Evolutionary conservation across 257 asterid species (phyloP), one percentile per base, ranked within the genome.

Genomic region (Thymus mandschuricus): DNA sequence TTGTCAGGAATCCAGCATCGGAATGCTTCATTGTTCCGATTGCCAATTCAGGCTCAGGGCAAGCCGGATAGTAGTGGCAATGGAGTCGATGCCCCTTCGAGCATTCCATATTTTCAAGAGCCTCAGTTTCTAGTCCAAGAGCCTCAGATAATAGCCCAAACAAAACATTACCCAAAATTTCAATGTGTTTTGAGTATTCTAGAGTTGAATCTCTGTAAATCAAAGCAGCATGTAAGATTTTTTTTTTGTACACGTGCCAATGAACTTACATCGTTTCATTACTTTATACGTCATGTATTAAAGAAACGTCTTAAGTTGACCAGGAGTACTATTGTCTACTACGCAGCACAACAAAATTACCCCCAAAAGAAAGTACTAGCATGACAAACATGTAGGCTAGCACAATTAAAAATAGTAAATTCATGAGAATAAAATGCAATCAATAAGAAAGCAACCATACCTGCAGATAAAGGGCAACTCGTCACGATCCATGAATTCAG

Each of bases 381-480:
- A 34, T 0, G 38, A 34, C 3, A 34, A 34, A 34, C 2, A 34
- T 2, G 38, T 34, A 34, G 38, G 38, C 38, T 34, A 34, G 38
- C 38, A 34, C 38, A 34, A 35, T 35, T 35, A 35, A 5, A 35
- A 35, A 35, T 3, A 35, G 40, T 35, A 35, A 35, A 35, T 35
- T 35, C 40, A 35, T 35, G 40, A 35, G 40, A 35, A 0, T 10
- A 10, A 46, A 0, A 10, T 1, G 10, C 3, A 46, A 3, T 6
- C 55, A 50, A 4, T 5, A 30, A 51, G 6, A 51, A n/a, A 51
- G 9, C 9, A 30, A 9, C 21, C 1, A 13, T 59, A 79, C 92
- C 96, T 83, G 89, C 84, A 80, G 5, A 78, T 58, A 30, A 35
- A 13, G 1, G 96, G 93, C 74, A 89, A 72, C 8, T 85, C 89